Evolutionary conservation across 106 monocot genomes (phyloP).

Genomic region (Acanthochlamys bracteata): DNA sequence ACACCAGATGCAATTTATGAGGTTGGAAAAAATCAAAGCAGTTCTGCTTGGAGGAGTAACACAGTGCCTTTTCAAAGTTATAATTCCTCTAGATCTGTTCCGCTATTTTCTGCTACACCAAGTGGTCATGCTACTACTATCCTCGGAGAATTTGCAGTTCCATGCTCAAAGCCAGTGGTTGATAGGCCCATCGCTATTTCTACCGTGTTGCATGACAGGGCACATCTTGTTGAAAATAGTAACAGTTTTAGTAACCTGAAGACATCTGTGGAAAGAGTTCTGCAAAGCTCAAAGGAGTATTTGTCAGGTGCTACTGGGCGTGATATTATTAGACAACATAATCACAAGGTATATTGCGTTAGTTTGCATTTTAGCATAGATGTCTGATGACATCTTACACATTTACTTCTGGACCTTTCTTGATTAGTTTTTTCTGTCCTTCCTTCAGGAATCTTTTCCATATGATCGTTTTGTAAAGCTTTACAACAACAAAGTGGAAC

Average conservation of each 20-base stretch:
- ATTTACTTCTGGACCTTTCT: background rate
- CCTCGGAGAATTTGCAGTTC: constrained; percentile 10
- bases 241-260: constrained; percentile 27
- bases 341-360: constrained; percentile 11
- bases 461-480: constrained; percentile 63
- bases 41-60: too few relatives aligned
- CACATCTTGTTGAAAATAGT: constrained; percentile 7
- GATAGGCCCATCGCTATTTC: constrained; percentile 5
- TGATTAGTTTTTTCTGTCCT: background rate
- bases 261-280: constrained; percentile 31
- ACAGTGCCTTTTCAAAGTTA: too few relatives aligned
- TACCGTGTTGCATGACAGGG: constrained; percentile 9
- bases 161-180: constrained; percentile 8
- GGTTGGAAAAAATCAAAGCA: too few relatives aligned
- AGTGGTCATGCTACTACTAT: constrained; percentile 10
- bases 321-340: constrained; percentile 14
- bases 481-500: constrained; percentile 52
- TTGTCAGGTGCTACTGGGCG: constrained; percentile 6
- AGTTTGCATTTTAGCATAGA: background rate
- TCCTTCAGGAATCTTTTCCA: constrained; percentile 36
- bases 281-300: constrained; percentile 27
- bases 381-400: background rate
- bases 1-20: too few relatives aligned
- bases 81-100: too few relatives aligned
- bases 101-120: constrained; percentile 5